phyloP scores from a whole-genome alignment of 306 rosid genomes.

The Cicer yamashitae region DNA sequence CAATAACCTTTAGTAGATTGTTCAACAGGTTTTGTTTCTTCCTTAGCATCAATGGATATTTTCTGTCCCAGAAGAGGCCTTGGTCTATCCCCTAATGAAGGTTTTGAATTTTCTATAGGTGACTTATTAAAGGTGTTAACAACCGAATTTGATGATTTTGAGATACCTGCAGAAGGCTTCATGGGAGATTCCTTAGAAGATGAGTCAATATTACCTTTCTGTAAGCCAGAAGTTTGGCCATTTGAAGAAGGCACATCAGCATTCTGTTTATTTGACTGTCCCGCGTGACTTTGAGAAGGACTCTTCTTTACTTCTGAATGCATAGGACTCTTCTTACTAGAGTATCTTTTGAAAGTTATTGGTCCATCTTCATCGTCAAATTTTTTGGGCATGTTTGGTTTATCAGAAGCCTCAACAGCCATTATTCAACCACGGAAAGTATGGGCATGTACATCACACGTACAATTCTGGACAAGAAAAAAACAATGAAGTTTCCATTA shows the following conservation, averaged over 20 bases:
- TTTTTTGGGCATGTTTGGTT: constrained; percentile 35
- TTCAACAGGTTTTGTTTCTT: constrained; percentile 30
- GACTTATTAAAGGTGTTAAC: constrained; percentile 33
- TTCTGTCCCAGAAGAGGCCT: constrained; percentile 35
- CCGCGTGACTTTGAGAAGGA: constrained; percentile 42
- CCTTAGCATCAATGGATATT: constrained; percentile 40
- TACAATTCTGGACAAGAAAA: constrained; percentile 37
- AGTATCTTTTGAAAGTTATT: constrained; percentile 34
- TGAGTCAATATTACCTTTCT: constrained; percentile 37
- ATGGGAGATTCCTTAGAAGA: constrained; percentile 37
- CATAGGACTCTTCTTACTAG: constrained; percentile 46
- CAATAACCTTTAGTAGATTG: background rate
- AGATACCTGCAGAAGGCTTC: constrained; percentile 40
- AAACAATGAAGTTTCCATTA: constrained; percentile 13
- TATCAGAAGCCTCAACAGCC: constrained; percentile 59
- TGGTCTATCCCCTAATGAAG: constrained; percentile 42
- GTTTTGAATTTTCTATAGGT: constrained; percentile 41
- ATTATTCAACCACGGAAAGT: constrained; percentile 44
- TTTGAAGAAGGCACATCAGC: constrained; percentile 48
- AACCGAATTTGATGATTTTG: constrained; percentile 38
- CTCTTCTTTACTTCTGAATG: constrained; percentile 48
- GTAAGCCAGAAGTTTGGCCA: constrained; percentile 47
- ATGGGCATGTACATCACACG: constrained; percentile 47
- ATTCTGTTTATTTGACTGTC: constrained; percentile 40
- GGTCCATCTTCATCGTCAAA: constrained; percentile 46